Evolutionary conservation across 1,284 basidiomycete species (phyloP).

Genomic region (Tilletia indica): DNA sequence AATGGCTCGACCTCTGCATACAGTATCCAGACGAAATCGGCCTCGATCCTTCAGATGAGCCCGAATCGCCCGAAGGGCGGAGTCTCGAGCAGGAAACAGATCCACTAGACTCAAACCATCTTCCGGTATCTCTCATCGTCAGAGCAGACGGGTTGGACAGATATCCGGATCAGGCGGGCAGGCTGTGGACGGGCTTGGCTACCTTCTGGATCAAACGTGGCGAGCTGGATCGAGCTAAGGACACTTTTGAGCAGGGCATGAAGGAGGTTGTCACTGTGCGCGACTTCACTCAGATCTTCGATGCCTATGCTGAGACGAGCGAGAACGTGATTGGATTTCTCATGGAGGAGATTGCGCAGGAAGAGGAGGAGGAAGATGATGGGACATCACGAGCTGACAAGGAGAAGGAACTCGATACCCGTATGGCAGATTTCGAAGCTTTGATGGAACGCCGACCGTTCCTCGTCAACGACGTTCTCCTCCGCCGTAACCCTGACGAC

Average conservation of each 20-base stretch:
- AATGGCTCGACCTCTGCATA: slow-evolving; percentile 90
- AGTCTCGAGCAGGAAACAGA: slow-evolving; percentile 66
- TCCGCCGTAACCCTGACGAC: slow-evolving; percentile 92
- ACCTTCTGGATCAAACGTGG: slow-evolving; percentile 98
- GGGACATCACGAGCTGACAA: slow-evolving; percentile 63
- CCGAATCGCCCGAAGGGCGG: not conserved
- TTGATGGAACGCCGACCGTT: slow-evolving; percentile 94
- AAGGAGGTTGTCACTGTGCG: slow-evolving; percentile 83
- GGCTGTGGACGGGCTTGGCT: slow-evolving; percentile 91
- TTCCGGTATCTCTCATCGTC: slow-evolving; percentile 84
- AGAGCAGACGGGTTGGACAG: slow-evolving; percentile 77
- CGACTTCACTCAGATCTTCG: slow-evolving; percentile 98
- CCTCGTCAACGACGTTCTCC: slow-evolving; percentile 89
- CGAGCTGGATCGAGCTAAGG: slow-evolving; percentile 84
- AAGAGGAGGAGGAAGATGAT: slow-evolving; percentile 33
- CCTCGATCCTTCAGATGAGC: slow-evolving; percentile 69
- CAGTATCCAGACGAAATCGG: slow-evolving; percentile 89
- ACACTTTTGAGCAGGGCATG: slow-evolving; percentile 85
- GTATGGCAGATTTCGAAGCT: slow-evolving; percentile 90
- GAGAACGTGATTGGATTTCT: slow-evolving; percentile 86
- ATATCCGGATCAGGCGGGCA: slow-evolving; percentile 94
- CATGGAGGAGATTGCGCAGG: slow-evolving; percentile 75
- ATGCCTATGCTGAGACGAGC: slow-evolving; percentile 90
- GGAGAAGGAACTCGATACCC: slow-evolving; percentile 79
- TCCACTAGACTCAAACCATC: slow-evolving; percentile 67